phyloP scores from a whole-genome alignment of 495 filamentous ascomycete genomes.

The Xylaria grammica region DNA sequence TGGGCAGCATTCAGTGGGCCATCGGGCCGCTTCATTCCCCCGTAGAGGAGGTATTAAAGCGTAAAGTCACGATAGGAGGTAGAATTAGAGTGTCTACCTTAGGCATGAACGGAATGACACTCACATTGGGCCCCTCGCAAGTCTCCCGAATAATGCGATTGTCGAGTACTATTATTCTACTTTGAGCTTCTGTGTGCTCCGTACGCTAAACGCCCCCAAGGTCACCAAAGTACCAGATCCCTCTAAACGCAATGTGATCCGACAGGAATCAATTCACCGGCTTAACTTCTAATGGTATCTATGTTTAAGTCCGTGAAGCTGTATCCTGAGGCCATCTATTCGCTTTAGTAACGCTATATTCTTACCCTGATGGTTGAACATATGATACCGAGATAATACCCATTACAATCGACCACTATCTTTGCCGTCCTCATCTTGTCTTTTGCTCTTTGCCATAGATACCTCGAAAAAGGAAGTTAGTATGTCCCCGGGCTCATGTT shows the following conservation, averaged over 20 bases:
- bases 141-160: not conserved
- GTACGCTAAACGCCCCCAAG: not conserved
- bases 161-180: not conserved
- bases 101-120: too few species aligned
- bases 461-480: not conserved
- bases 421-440: not conserved
- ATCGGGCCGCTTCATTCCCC: not conserved
- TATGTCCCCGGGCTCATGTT: constrained; percentile 17
- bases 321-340: too few species aligned
- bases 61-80: not conserved
- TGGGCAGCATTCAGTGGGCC: too few species aligned
- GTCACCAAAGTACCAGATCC: not conserved
- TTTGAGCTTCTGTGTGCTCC: constrained; percentile 1
- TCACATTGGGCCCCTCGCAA: not conserved
- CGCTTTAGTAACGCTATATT: too few species aligned
- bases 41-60: not conserved
- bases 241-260: not conserved
- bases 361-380: too few species aligned
- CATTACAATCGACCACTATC: not conserved
- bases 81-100: not conserved
- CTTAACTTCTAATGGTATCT: not conserved
- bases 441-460: not conserved
- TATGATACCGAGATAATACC: too few species aligned
- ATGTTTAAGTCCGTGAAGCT: too few species aligned
- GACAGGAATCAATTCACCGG: not conserved